Base-by-base conservation (phyloP, 331 rosid species). In the Quercus tomentella region DNA sequence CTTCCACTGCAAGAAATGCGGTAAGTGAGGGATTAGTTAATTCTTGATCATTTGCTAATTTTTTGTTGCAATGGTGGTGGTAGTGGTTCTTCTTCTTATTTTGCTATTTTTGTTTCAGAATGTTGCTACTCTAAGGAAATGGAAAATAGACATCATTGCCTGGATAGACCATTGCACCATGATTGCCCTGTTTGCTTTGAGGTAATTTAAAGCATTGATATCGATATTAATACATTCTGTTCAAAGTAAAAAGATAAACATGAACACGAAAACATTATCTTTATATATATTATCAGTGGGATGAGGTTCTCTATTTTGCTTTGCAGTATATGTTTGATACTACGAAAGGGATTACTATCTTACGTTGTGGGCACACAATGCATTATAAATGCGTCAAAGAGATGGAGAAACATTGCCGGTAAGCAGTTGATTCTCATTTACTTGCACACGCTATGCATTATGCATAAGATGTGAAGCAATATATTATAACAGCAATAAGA, bases 141-240 rank as follows among this genome's bases (percentile, higher is more conserved):
- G 88, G 84, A 94, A 80, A 86, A 86, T 66, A 87, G 87, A 1
- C 98, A 94, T 57, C 87, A 73, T 35, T 94, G 98, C 61, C 89
- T 94, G 23, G 98, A 94, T 85, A 79, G 87, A 77, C 97, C 98
- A 58, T 91, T 92, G 97, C 98, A 94, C 82, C 94, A 92, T 58
- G 89, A 91, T 84, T 94, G 98, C 72, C 91, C 98, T 11, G 90
- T 94, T 78, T 92, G 97, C 83, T 84, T 90, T 77, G 97, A 92
- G 94, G 97, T 88, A 85, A 80, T 25, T 20, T 52, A 72, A 45
- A 66, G 23, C 22, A 66, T 16, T 66, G 21, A 17, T 31, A 21
- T 31, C 20, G 2, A 49, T 49, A 49, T 11, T 49, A 49, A 3
- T 49, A 4, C 18, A 14, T 15, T 14, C 18, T 49, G 55, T 49